A percentile compares a stretch with the other conserved stretches of the same genome.
Evolutionary conservation across 306 rosid species (phyloP).

Genomic region (Rosa lucieae): DNA sequence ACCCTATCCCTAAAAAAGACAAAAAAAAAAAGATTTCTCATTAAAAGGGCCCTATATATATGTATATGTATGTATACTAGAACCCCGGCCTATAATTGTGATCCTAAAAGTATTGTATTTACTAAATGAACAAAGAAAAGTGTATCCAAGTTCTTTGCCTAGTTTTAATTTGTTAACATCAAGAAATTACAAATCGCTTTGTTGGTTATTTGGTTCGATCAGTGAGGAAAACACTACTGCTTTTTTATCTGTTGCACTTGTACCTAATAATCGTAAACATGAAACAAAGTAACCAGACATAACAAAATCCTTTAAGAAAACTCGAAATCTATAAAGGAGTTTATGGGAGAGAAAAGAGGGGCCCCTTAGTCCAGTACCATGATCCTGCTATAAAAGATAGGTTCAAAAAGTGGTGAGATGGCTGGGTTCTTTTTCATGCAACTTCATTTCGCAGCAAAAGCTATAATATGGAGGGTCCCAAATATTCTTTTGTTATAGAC

Average conservation of each 20-base stretch:
- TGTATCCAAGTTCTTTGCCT: not conserved
- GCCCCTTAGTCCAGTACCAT: no score
- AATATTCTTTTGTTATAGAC: not conserved
- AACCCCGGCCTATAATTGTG: no score
- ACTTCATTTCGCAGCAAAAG: constrained; percentile 3
- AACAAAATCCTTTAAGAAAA: not conserved
- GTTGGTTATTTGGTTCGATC: not conserved
- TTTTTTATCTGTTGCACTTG: not conserved
- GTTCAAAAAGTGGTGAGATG: not conserved
- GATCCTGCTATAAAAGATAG: no score
- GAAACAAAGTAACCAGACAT: not conserved
- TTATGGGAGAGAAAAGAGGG: no score
- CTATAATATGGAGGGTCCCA: constrained; percentile 11
- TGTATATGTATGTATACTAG: no score
- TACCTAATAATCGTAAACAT: constrained; percentile 1
- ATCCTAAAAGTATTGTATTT: not conserved
- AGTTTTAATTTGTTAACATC: not conserved
- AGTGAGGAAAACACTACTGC: not conserved
- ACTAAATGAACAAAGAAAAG: not conserved
- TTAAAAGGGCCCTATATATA: no score
- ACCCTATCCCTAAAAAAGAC: no score
- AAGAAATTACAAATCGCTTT: not conserved
- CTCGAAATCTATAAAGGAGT: no score
- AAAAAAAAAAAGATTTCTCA: no score
- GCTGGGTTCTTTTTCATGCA: not conserved